Evolutionary conservation across 1,139 yeast species (phyloP).

Genomic region (Hemisphaericaspora xylofermentans): DNA sequence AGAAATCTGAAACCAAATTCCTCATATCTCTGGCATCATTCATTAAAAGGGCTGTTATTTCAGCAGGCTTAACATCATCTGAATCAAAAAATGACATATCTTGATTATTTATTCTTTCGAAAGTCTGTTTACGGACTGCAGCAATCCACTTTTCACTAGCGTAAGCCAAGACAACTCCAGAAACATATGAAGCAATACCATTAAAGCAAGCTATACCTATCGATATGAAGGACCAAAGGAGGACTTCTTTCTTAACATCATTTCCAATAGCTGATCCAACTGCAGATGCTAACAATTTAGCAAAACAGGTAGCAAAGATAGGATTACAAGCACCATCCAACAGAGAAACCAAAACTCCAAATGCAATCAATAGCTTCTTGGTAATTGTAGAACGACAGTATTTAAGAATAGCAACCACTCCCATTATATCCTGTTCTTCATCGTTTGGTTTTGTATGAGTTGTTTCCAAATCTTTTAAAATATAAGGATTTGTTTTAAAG

Average conservation of each 20-base stretch:
- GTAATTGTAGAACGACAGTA: slow-evolving; percentile 34
- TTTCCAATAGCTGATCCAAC: slow-evolving; percentile 40
- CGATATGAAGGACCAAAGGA: slow-evolving; percentile 69
- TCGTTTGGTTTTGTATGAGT: neutral
- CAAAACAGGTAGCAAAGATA: slow-evolving; percentile 71
- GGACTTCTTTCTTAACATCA: slow-evolving; percentile 25
- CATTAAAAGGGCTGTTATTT: slow-evolving; percentile 64
- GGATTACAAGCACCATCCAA: slow-evolving; percentile 70
- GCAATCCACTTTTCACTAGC: slow-evolving; percentile 72
- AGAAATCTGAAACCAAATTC: slow-evolving; percentile 57
- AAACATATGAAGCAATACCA: slow-evolving; percentile 55
- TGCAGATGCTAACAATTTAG: slow-evolving; percentile 62
- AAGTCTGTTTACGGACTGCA: slow-evolving; percentile 49
- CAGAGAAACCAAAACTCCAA: slow-evolving; percentile 57
- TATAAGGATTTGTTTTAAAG: slow-evolving; percentile 25
- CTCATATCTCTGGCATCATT: slow-evolving; percentile 82
- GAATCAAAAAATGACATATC: slow-evolving; percentile 55
- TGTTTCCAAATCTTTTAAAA: slow-evolving; percentile 23
- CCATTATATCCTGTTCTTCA: slow-evolving; percentile 18
- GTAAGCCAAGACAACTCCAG: slow-evolving; percentile 50
- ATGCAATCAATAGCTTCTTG: slow-evolving; percentile 33
- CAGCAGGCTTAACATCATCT: slow-evolving; percentile 46
- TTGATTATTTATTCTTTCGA: slow-evolving; percentile 51
- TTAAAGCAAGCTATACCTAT: slow-evolving; percentile 60
- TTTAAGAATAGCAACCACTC: slow-evolving; percentile 34